These are phyloP conservation scores for Aspergillus pseudonomiae DNA, from an alignment of 2,329 filamentous ascomycete species.

Conservation along the genomic window DNA sequence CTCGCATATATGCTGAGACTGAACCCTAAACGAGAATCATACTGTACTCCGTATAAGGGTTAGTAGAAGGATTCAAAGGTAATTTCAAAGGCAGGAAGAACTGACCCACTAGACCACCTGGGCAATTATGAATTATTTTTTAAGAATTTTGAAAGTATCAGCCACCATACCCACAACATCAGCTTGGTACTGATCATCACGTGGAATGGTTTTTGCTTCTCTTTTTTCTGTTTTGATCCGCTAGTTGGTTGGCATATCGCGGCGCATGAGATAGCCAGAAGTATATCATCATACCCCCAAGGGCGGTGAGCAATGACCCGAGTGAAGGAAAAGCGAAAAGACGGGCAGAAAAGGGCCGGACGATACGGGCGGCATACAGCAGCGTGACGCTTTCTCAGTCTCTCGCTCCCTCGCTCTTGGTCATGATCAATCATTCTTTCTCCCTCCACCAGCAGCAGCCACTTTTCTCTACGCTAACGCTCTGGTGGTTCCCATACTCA, in stretches of 20 bases:
- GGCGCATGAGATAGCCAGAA: not conserved
- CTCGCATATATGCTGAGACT: too few species aligned
- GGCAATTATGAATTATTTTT: too few species aligned
- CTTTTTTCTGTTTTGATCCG: not conserved
- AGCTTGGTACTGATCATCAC: not conserved
- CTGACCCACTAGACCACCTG: too few species aligned
- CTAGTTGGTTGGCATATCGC: not conserved
- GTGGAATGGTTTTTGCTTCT: too few species aligned
- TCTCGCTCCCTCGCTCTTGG: conserved; percentile 9
- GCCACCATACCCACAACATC: too few species aligned
- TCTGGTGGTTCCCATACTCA: conserved; percentile 7
- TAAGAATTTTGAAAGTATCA: too few species aligned
- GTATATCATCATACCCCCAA: conserved; percentile 4
- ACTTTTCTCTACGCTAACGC: conserved; percentile 14
- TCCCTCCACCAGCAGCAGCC: conserved; percentile 19
- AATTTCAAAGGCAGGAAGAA: too few species aligned
- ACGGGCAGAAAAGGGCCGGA: conserved; percentile 19
- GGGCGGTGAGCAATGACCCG: conserved; percentile 5
- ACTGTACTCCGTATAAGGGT: too few species aligned
- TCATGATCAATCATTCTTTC: conserved; percentile 15
- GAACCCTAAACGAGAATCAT: too few species aligned
- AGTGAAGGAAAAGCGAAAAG: conserved; percentile 8
- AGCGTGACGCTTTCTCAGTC: conserved; percentile 14
- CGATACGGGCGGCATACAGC: conserved; percentile 14
- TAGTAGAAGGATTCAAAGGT: too few species aligned